Base-by-base conservation (phyloP, 768 basidiomycete species). In the Amanita muscaria region DNA sequence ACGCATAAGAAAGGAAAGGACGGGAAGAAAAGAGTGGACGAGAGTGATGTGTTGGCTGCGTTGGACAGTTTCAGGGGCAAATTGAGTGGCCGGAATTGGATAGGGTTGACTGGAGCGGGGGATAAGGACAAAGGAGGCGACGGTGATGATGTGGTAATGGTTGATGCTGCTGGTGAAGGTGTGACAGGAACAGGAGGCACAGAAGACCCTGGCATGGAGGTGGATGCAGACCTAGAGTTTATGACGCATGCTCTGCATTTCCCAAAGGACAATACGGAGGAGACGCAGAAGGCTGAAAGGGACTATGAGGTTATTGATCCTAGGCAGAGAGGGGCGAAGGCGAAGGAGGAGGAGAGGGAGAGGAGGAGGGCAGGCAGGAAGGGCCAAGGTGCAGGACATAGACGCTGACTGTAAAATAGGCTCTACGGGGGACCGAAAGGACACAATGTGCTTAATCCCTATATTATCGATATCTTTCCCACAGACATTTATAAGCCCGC, bases 221-320 rank as follows among this genome's bases (percentile, higher is more conserved):
- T 90, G 35, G 88, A 90, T 51, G 70, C 80, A 48, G 88, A 90
- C 54, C 65, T 66, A 5, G 86, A 76, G 8, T 90, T 91, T 62
- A 67, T 90, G 63, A 67, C 62, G 4, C 88, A 91, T 57, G 65
- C 73, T 21, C 63, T 91, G 46, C 72, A 74, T 49, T 88, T 90
- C 64, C 79, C 85, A 8, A 88, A 88, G 62, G 87, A 80, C 36
- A 77, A 88, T 51, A 70, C 69, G 18, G 87, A 87, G 54, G 88
- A 90, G 62, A 72, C 70, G 18, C 59, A 60, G 49, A 88, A 88
- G 61, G 88, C 85, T 1, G 83, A 88, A 59, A 64, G 85, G 42
- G 88, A 91, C 46, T 90, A 89, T 55, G 88, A 91, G 63, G 88
- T 91, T 21, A 91, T 91, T 57, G 88, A 91, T 57, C 88, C 88